Base-by-base conservation (phyloP, 345 rosid genomes). In the Lagerstroemia speciosa region DNA sequence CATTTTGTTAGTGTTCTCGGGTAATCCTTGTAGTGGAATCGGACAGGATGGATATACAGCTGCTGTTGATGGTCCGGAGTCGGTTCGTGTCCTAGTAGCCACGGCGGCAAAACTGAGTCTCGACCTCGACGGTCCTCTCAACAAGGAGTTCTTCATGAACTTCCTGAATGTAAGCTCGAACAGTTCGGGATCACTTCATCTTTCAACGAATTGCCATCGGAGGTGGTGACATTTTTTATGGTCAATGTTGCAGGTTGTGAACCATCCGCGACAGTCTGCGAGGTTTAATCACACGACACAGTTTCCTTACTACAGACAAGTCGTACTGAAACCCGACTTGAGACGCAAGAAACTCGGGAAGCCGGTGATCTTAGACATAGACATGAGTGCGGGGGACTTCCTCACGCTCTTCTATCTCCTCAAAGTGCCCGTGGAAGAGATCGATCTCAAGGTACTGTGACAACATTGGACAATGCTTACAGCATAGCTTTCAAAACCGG, bases 381-480 rank as follows among this genome's bases (percentile, higher is more conserved):
- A 93, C 68, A 93, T 93, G 98, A 93, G 98, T 62, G 79, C 84
- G 27, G 97, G 98, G 76, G 98, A 93, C 82, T 89, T 93, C 72
- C 74, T 93, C 1, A 79, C 97, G 58, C 85, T 93, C 7, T 81
- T 93, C 66, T 91, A 85, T 73, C 96, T 93, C 53, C 91, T 93
- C 2, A 93, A 93, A 84, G 85, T 83, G 41, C 94, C 96, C 4
- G 81, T 80, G 58, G 89, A 90, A 74, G 74, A 74, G 36, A 83
- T 93, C 67, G 73, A 91, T 65, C 86, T 93, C 72, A 90, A 90
- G 89, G 98, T 58, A 58, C 17, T 0, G 4, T 34, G 12, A 58
- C 34, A 30, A 27, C n/a, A 19, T 48, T 19, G 16, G 46, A 41
- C 15, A 5, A 41, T 41, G 46, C 46, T 41, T 41, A 14, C 14